Evolutionary conservation across 768 basidiomycete genomes (phyloP).

Genomic region (Trametes villosa): DNA sequence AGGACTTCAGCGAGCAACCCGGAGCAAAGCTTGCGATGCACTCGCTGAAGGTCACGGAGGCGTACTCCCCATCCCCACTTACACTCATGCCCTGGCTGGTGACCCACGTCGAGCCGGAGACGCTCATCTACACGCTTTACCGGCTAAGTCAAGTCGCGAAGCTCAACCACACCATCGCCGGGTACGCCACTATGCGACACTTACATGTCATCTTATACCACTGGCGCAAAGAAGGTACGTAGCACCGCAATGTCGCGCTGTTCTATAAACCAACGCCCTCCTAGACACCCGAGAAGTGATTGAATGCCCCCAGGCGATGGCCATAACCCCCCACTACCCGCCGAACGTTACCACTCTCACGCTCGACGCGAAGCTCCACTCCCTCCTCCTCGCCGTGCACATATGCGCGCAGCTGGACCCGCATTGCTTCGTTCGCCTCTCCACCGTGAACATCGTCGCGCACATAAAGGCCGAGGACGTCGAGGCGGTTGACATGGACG

Average conservation of each 20-base stretch:
- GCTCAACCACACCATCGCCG: conserved; percentile 13
- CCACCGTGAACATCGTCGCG: conserved; percentile 14
- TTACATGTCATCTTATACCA: conserved; percentile 18
- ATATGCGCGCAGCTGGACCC: conserved; percentile 14
- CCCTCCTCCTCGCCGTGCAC: conserved; percentile 14
- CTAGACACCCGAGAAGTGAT: conserved; percentile 12
- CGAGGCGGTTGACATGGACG: not conserved
- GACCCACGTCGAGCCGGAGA: conserved; percentile 10
- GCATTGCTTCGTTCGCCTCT: conserved; percentile 11
- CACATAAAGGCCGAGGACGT: conserved; percentile 12
- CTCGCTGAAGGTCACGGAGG: conserved; percentile 19
- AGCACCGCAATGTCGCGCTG: no score
- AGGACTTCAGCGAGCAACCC: not conserved
- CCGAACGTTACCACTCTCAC: conserved; percentile 18
- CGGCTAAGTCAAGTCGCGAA: conserved; percentile 18
- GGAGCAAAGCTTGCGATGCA: conserved; percentile 1
- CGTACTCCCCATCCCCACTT: conserved; percentile 18
- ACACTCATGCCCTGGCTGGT: conserved; percentile 22
- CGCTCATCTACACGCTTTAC: conserved; percentile 17
- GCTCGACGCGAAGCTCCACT: conserved; percentile 19
- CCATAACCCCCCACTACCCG: conserved; percentile 3
- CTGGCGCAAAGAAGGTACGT: conserved; percentile 19
- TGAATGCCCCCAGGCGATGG: conserved; percentile 9
- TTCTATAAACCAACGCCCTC: not conserved
- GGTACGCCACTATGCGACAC: conserved; percentile 11